Percentiles rank a stretch among this genome's conserved stretches.
These are phyloP conservation scores for Skeletonema menzelii DNA, from an alignment of 108 stramenopile species.

Conservation along the genomic window DNA sequence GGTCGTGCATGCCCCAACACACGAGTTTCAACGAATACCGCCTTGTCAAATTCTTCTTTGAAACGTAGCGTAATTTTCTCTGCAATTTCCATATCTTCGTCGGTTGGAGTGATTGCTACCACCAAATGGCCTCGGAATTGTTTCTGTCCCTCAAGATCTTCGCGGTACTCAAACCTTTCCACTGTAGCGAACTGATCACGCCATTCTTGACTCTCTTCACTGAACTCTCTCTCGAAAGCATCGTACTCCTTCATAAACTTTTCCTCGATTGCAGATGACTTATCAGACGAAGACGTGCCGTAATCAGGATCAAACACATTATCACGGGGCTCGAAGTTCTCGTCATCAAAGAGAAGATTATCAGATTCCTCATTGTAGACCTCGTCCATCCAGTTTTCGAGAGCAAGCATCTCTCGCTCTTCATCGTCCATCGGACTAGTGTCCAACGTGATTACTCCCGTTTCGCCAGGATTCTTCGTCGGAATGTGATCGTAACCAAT, in stretches of 20 bases:
- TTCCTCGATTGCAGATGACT: slow-evolving; percentile 59
- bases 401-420: slow-evolving; percentile 82
- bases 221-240: slow-evolving; percentile 62
- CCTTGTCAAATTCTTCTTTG: slow-evolving; percentile 73
- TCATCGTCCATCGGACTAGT: slow-evolving; percentile 72
- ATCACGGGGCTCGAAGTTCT: slow-evolving; percentile 73
- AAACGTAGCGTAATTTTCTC: slow-evolving; percentile 78
- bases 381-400: slow-evolving; percentile 85
- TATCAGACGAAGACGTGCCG: slow-evolving; percentile 63
- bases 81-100: slow-evolving; percentile 71
- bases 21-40: slow-evolving; percentile 82
- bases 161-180: slow-evolving; percentile 52
- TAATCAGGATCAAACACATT: slow-evolving; percentile 77
- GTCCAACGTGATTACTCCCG: slow-evolving; percentile 73
- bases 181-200: slow-evolving; percentile 52
- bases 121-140: slow-evolving; percentile 85
- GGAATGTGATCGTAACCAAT: slow-evolving; percentile 84
- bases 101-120: slow-evolving; percentile 64
- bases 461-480: slow-evolving; percentile 63
- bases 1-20: slow-evolving; percentile 67
- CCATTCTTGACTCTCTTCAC: slow-evolving; percentile 56
- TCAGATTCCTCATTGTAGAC: slow-evolving; percentile 87
- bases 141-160: slow-evolving; percentile 68
- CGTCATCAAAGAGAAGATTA: slow-evolving; percentile 80
- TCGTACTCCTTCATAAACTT: slow-evolving; percentile 61